phyloP scores from a whole-genome alignment of 2,329 filamentous ascomycete genomes.

The Aspergillus phoenicis region DNA sequence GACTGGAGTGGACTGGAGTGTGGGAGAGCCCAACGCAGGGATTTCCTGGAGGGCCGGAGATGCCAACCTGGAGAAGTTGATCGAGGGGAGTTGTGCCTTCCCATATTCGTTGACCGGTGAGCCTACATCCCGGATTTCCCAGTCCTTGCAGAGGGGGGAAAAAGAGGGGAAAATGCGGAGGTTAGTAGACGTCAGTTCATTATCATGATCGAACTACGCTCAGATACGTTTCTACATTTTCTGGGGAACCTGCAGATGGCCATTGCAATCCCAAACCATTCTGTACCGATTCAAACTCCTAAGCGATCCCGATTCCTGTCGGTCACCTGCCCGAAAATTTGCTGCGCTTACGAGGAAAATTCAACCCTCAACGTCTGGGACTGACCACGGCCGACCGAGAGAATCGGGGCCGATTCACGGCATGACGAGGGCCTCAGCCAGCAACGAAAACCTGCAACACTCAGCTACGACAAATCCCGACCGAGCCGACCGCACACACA shows the following conservation, averaged over 20 bases:
- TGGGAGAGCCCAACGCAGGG: background rate
- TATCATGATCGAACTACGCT: background rate
- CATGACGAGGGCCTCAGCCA: background rate
- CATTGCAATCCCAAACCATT: background rate
- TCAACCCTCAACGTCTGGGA: background rate
- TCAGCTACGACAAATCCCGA: slow-evolving; percentile 8
- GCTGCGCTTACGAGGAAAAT: background rate
- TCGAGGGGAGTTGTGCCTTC: slow-evolving; percentile 10
- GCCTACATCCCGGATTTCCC: slow-evolving; percentile 3
- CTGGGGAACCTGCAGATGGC: background rate
- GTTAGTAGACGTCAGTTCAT: slow-evolving; percentile 7
- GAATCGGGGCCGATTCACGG: slow-evolving; percentile 12
- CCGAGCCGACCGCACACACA: slow-evolving; percentile 15
- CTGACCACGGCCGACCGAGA: slow-evolving; percentile 2
- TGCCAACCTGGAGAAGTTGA: slow-evolving; percentile 13
- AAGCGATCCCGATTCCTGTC: background rate
- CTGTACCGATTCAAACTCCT: background rate
- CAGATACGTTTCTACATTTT: background rate
- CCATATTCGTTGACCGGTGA: slow-evolving; percentile 21
- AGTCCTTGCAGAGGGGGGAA: slow-evolving; percentile 8
- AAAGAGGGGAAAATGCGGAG: slow-evolving; percentile 23
- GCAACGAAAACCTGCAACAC: background rate
- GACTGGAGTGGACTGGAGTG: slow-evolving; percentile 9
- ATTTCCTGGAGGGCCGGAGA: slow-evolving; percentile 6
- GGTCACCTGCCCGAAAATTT: background rate